A percentile compares a stretch with the other conserved stretches of the same genome.
phyloP scores from a whole-genome alignment of 345 rosid species.

The Salix brachista region DNA sequence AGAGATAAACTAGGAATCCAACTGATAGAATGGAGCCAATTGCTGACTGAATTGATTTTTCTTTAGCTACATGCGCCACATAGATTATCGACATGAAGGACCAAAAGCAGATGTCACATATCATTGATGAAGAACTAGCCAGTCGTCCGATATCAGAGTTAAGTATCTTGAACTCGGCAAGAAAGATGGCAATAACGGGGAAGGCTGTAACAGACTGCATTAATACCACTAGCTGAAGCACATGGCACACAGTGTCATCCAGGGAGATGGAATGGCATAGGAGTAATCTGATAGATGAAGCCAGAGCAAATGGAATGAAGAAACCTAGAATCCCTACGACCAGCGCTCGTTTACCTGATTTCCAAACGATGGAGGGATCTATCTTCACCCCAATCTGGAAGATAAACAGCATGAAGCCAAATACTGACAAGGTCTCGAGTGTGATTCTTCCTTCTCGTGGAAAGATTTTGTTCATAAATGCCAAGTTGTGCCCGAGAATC shows the following conservation, averaged over 20 bases:
- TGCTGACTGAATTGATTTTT: not conserved
- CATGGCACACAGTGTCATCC: not conserved
- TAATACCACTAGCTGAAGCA: conserved; percentile 12
- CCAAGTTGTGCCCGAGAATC: conserved; percentile 25
- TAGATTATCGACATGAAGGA: conserved; percentile 5
- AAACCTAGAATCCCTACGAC: conserved; percentile 11
- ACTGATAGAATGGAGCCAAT: conserved; percentile 15
- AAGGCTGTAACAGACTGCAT: conserved; percentile 35
- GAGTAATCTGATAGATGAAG: conserved; percentile 1
- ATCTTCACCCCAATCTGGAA: conserved; percentile 41
- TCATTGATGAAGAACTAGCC: conserved; percentile 32
- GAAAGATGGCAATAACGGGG: conserved; percentile 32
- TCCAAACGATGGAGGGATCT: conserved; percentile 15
- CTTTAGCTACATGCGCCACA: not conserved
- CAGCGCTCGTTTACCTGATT: conserved; percentile 4
- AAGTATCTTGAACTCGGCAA: conserved; percentile 34
- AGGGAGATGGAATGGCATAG: conserved; percentile 8
- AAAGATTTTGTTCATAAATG: conserved; percentile 22
- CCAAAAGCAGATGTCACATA: conserved; percentile 12
- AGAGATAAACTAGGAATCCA: conserved; percentile 3
- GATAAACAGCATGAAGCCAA: conserved; percentile 36
- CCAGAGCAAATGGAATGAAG: conserved; percentile 13
- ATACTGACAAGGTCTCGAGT: conserved; percentile 27
- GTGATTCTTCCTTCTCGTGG: conserved; percentile 22
- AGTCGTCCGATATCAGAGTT: conserved; percentile 45